phyloP scores from a whole-genome alignment of 148 eudicot genomes.

The Rhododendron molle region DNA sequence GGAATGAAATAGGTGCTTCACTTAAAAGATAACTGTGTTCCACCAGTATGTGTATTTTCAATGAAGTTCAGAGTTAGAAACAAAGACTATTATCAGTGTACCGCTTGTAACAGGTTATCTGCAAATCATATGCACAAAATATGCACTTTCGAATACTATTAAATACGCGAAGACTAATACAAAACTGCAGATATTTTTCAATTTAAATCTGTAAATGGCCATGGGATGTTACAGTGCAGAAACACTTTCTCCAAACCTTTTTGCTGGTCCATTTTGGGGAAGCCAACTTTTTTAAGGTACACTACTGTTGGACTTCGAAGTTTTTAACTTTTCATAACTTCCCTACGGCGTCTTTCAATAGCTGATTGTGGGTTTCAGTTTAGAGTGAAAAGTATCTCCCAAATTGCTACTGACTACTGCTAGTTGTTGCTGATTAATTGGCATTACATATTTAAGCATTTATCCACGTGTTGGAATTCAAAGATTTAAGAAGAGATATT shows the following conservation, averaged over 20 bases:
- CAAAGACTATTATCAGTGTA: not conserved
- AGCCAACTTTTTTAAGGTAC: not conserved
- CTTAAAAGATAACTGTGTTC: not conserved
- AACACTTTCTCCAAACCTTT: not conserved
- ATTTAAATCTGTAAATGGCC: not conserved
- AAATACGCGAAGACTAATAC: not conserved
- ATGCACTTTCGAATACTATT: not conserved
- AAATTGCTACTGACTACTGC: not conserved
- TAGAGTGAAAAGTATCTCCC: not conserved
- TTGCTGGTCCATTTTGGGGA: not conserved
- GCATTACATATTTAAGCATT: not conserved
- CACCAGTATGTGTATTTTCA: not conserved
- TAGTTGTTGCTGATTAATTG: not conserved
- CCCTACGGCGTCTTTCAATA: not conserved
- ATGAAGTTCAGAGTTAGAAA: not conserved
- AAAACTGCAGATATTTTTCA: not conserved
- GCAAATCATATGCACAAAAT: slow-evolving; percentile 6
- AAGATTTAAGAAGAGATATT: not conserved
- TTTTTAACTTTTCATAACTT: not conserved
- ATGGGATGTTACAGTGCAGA: not conserved
- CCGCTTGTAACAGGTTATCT: not conserved
- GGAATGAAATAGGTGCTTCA: slow-evolving; percentile 1
- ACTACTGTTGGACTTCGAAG: not conserved
- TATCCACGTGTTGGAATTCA: not conserved
- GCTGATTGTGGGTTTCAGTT: not conserved